Percentiles rank a stretch among this genome's conserved stretches.
These are phyloP conservation scores for Aspergillus mulundensis DNA, from an alignment of 495 filamentous ascomycete genomes.

Conservation along the genomic window DNA sequence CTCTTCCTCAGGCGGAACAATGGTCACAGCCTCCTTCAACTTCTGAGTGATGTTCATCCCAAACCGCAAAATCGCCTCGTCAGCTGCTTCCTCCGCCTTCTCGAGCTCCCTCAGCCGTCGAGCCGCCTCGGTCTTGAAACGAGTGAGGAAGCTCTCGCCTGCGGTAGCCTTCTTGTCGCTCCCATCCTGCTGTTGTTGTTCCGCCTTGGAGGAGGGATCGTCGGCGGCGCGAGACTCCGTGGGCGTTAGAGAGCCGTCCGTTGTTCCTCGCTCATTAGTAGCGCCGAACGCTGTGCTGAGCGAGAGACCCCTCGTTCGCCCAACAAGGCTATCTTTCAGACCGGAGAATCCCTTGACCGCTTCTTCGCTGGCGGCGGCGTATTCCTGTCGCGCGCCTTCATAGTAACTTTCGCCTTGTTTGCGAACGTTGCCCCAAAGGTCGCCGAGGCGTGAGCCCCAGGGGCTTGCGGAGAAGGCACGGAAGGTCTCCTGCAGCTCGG, in stretches of 20 bases:
- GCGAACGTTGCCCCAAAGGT: conserved; percentile 82
- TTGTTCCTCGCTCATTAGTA: conserved; percentile 21
- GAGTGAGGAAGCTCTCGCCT: conserved; percentile 71
- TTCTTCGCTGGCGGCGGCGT: conserved; percentile 69
- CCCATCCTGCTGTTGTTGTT: conserved; percentile 4
- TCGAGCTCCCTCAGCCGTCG: conserved; percentile 88
- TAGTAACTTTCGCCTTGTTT: conserved; percentile 88
- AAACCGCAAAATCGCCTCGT: conserved; percentile 92
- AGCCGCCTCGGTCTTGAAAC: conserved; percentile 75
- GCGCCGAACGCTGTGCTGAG: conserved; percentile 46
- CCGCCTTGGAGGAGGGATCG: conserved; percentile 22
- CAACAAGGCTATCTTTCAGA: conserved; percentile 63
- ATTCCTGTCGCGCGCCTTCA: conserved; percentile 77
- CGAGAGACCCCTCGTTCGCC: conserved; percentile 69
- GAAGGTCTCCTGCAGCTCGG: conserved; percentile 92
- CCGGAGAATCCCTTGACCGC: conserved; percentile 79
- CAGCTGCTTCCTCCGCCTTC: conserved; percentile 92
- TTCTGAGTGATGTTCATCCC: conserved; percentile 88
- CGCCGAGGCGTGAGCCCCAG: conserved; percentile 86
- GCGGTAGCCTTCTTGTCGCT: background rate
- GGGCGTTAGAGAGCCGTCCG: conserved; percentile 36
- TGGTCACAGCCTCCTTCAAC: conserved; percentile 83
- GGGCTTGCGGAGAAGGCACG: conserved; percentile 84
- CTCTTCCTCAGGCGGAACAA: conserved; percentile 62
- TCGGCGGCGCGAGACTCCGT: conserved; percentile 33